These are phyloP conservation scores for Amanita polypyramis DNA, from an alignment of 768 basidiomycete species.

Conservation along the genomic window DNA sequence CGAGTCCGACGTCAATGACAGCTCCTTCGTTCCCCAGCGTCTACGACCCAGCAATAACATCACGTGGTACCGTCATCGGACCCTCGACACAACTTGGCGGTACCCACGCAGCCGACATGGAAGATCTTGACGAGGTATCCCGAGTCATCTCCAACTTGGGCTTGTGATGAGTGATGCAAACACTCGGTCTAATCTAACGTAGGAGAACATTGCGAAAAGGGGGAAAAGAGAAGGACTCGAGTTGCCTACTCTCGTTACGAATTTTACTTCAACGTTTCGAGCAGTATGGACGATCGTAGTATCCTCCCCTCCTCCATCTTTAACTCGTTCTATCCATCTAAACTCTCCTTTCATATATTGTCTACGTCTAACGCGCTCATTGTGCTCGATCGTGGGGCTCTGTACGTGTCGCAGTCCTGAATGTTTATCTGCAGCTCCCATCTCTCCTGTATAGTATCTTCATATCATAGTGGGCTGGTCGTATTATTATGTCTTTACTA, in stretches of 20 bases:
- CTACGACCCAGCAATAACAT: slow-evolving; percentile 53
- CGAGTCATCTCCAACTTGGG: slow-evolving; percentile 72
- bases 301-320: background rate
- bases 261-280: slow-evolving; percentile 8
- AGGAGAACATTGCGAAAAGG: background rate
- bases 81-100: slow-evolving; percentile 29
- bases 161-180: slow-evolving; percentile 27
- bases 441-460: slow-evolving; percentile 32
- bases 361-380: slow-evolving; percentile 4
- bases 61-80: slow-evolving; percentile 29
- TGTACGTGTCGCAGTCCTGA: slow-evolving; percentile 10
- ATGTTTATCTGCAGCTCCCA: slow-evolving; percentile 25
- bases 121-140: slow-evolving; percentile 58
- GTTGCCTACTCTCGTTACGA: slow-evolving; percentile 3
- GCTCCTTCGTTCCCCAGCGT: slow-evolving; percentile 82
- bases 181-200: slow-evolving; percentile 2
- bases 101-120: slow-evolving; percentile 38
- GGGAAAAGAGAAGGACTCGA: background rate
- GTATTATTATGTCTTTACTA: slow-evolving; percentile 52
- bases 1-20: slow-evolving; percentile 69
- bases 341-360: slow-evolving; percentile 18
- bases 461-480: slow-evolving; percentile 45
- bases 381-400: slow-evolving; percentile 8
- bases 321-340: slow-evolving; percentile 12
- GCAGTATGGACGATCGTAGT: slow-evolving; percentile 9